These are phyloP conservation scores for Poa pratensis DNA, from an alignment of 176 grass and related monocot genomes.

Conservation along the genomic window DNA sequence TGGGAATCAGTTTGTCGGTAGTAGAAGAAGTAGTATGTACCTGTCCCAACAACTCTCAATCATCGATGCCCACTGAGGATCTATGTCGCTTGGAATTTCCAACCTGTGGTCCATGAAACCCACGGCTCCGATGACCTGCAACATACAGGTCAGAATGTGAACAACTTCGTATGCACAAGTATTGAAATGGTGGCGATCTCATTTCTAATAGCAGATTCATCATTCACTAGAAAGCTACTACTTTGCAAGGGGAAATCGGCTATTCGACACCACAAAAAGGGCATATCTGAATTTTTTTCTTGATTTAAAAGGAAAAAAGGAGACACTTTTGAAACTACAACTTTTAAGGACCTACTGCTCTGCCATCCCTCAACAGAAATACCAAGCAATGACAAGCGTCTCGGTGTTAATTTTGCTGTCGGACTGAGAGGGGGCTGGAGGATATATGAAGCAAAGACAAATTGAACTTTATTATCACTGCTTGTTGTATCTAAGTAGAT, in stretches of 20 bases:
- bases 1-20: background rate
- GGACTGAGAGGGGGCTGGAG: background rate
- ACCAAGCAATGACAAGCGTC: too few species aligned
- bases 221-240: constrained; percentile 10
- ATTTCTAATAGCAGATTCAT: background rate
- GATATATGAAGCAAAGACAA: constrained; percentile 20
- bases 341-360: background rate
- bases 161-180: background rate
- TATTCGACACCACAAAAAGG: background rate
- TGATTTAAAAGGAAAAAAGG: background rate
- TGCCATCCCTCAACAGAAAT: background rate
- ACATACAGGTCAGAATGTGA: background rate
- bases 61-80: constrained; percentile 81
- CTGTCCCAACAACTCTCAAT: constrained; percentile 91
- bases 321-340: background rate
- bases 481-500: constrained; percentile 15
- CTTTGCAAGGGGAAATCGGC: background rate
- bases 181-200: background rate
- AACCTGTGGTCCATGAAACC: constrained; percentile 94
- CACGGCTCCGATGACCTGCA: constrained; percentile 83
- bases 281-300: background rate
- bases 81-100: constrained; percentile 72
- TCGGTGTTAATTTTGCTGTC: background rate
- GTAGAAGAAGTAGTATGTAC: constrained; percentile 31
- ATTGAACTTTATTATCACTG: background rate